These are phyloP conservation scores for Colletotrichum sublineola DNA, from an alignment of 2,329 filamentous ascomycete species.

Conservation along the genomic window DNA sequence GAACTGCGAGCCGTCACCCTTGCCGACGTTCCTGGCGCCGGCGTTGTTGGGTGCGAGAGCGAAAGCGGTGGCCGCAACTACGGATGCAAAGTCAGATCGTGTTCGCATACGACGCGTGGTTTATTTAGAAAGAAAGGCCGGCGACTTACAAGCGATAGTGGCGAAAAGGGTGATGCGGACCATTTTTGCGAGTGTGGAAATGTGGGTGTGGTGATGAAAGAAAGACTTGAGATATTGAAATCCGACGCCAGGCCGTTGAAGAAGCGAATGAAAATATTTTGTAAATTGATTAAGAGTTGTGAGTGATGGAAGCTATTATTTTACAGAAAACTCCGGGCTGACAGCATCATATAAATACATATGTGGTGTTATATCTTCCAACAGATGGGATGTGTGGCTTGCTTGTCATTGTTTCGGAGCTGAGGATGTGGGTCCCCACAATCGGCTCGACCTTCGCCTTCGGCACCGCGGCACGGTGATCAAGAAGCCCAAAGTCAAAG, in stretches of 20 bases:
- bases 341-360: neutral
- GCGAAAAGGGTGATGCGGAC: conserved; percentile 46
- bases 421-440: neutral
- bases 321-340: neutral
- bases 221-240: neutral
- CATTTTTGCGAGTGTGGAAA: conserved; percentile 37
- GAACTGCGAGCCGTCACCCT: conserved; percentile 46
- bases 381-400: neutral
- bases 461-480: neutral
- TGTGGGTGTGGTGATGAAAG: neutral
- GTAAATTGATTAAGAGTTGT: conserved; percentile 3
- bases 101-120: accelerated
- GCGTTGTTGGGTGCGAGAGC: conserved; percentile 46
- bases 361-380: neutral
- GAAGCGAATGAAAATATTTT: conserved; percentile 27
- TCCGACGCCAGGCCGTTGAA: conserved; percentile 37
- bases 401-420: neutral
- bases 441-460: neutral
- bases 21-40: conserved; percentile 40
- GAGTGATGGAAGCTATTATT: neutral
- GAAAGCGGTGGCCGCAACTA: conserved; percentile 43
- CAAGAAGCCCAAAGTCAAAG: neutral
- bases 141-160: conserved; percentile 46
- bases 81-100: neutral
- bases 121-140: too few species aligned